Percentiles rank a stretch among this genome's conserved stretches.
Evolutionary conservation across 2,329 filamentous ascomycete species (phyloP).

Genomic region (Neofusicoccum sp.): DNA sequence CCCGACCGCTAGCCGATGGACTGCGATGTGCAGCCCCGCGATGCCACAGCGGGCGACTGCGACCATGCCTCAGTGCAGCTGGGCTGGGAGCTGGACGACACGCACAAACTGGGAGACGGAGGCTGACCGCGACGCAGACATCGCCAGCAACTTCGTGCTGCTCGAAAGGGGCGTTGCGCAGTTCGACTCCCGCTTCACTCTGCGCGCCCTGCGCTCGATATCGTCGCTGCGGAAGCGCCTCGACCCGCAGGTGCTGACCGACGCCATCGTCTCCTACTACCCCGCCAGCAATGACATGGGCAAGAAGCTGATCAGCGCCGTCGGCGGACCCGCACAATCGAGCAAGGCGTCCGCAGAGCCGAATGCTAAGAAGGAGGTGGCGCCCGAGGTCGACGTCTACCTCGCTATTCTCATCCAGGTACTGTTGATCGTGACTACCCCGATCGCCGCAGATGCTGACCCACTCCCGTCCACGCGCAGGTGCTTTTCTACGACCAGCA

Average conservation of each 20-base stretch:
- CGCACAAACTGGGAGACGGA: background rate
- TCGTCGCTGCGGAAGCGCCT: conserved; percentile 92
- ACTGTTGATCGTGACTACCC: conserved; percentile 16
- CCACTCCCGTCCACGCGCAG: conserved; percentile 46
- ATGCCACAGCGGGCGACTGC: background rate
- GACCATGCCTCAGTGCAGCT: background rate
- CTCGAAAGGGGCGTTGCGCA: conserved; percentile 87
- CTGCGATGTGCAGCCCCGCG: background rate
- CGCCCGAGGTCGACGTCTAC: conserved; percentile 87
- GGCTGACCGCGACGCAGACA: conserved; percentile 61
- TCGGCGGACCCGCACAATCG: conserved; percentile 54
- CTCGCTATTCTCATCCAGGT: conserved; percentile 68
- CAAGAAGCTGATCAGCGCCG: conserved; percentile 66
- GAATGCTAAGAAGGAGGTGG: conserved; percentile 70
- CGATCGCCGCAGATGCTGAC: conserved; percentile 21
- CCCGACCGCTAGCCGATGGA: background rate
- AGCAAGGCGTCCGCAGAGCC: conserved; percentile 52
- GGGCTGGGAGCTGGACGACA: background rate
- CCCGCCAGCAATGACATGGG: conserved; percentile 65
- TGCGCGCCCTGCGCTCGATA: conserved; percentile 90
- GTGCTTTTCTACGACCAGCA: conserved; percentile 87
- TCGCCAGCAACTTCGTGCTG: conserved; percentile 89
- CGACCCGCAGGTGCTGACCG: conserved; percentile 74
- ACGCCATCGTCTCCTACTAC: conserved; percentile 80
- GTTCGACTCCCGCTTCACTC: conserved; percentile 93